Evolutionary conservation across 768 basidiomycete species (phyloP).

Genomic region (Gyrodon lividus): DNA sequence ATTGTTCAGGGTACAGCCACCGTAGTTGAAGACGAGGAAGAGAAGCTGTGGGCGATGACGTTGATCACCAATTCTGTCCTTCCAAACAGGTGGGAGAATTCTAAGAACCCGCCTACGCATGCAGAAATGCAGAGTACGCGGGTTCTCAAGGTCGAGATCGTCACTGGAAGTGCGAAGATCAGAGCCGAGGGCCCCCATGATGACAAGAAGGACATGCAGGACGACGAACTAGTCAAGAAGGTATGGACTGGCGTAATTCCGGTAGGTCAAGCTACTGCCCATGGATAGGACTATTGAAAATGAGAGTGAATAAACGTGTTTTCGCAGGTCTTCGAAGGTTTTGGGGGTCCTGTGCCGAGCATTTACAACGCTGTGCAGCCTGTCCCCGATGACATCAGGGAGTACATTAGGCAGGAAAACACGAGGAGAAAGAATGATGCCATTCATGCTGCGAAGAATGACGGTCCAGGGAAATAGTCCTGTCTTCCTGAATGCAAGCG

Average conservation of each 20-base stretch:
- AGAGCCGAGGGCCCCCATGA: conserved; percentile 25
- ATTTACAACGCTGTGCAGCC: conserved; percentile 15
- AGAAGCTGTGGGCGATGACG: conserved; percentile 25
- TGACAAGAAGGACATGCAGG: conserved; percentile 14
- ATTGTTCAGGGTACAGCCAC: conserved; percentile 20
- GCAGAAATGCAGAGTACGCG: conserved; percentile 24
- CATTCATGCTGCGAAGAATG: conserved; percentile 24
- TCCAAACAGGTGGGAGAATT: conserved; percentile 21
- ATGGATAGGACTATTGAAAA: too few species aligned
- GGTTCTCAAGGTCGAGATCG: conserved; percentile 22
- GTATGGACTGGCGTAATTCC: conserved; percentile 28
- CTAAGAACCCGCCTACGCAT: conserved; percentile 19
- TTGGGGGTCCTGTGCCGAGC: conserved; percentile 25
- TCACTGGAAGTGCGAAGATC: conserved; percentile 24
- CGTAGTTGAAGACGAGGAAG: conserved; percentile 14
- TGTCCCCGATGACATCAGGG: conserved; percentile 20
- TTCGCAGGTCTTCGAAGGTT: conserved; percentile 23
- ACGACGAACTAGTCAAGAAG: conserved; percentile 12
- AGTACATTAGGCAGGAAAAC: conserved; percentile 21
- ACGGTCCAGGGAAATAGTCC: conserved; percentile 28
- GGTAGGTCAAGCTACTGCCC: conserved; percentile 5
- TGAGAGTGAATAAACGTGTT: not conserved
- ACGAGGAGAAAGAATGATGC: conserved; percentile 25
- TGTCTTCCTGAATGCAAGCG: too few species aligned
- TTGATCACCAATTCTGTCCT: conserved; percentile 23